Base-by-base conservation (phyloP, 1,284 basidiomycete genomes). In the Coniferiporia sulphurascens region DNA sequence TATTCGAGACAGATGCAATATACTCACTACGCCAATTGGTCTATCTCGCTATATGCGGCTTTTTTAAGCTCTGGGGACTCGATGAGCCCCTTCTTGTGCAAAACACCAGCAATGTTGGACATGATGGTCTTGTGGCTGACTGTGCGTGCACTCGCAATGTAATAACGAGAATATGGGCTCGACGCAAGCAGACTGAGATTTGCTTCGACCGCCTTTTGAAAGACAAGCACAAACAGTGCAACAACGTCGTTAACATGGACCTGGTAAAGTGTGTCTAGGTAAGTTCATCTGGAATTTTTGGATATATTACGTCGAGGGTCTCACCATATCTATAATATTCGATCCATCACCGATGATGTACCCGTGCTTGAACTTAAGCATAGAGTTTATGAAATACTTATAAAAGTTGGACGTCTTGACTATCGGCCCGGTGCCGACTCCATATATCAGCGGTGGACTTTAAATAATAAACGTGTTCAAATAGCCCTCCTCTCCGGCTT, bases 311-410 rank as follows among this genome's bases (percentile, higher is more conserved):
- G 22, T 7, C 5, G 13, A 21, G 22, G 48, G 19, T 48, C 54
- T 56, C 59, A 58, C 65, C 56, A 52, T 46, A 58, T 61, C 62
- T 19, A 41, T 65, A 22, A 55, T 34, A 56, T 66, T 67, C 32
- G 62, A 65, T 5, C 66, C 66, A 36, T 67, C 63, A 19, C 67
- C 65, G 38, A 67, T 50, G 51, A 65, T 65, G 36, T 60, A 54
- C 8, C 59, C 53, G n/a, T 57, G 36, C 35, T 61, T 58, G 35
- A 48, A 54, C 35, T 57, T 32, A 4, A 66, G 15, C 19, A 21
- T 41, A 35, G 21, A 17, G 12, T 35, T 19, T 17, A 19, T 19
- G n/a, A 36, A 15, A 15, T 45, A 17, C 38, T 17, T n/a, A 19
- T 50, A 55, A 6, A 61, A 34, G 34, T 56, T 36, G 48, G 60